These are phyloP conservation scores for Diversispora epigaea DNA, from an alignment of 192 early-diverging fungal genomes.

Conservation along the genomic window DNA sequence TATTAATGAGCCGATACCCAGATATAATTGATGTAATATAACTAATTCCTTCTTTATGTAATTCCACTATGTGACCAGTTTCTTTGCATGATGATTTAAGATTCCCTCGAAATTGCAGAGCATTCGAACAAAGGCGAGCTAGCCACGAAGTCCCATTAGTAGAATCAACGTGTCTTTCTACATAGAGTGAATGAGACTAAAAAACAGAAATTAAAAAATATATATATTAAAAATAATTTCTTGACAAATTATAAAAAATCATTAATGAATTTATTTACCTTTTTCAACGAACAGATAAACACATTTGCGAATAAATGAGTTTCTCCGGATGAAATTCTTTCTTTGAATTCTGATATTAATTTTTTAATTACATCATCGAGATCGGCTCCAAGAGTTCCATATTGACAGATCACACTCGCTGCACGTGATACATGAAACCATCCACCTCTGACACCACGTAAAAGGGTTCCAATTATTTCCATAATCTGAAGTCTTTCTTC, in stretches of 20 bases:
- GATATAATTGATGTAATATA: slow-evolving; percentile 37
- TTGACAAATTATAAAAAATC: neutral
- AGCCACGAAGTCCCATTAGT: slow-evolving; percentile 42
- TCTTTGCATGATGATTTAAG: slow-evolving; percentile 37
- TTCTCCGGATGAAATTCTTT: slow-evolving; percentile 33
- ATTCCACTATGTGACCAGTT: slow-evolving; percentile 31
- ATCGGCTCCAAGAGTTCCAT: slow-evolving; percentile 40
- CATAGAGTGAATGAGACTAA: slow-evolving; percentile 38
- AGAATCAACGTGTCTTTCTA: slow-evolving; percentile 31
- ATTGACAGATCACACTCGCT: slow-evolving; percentile 37
- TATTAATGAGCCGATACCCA: slow-evolving; percentile 3
- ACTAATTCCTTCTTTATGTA: slow-evolving; percentile 46
- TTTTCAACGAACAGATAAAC: slow-evolving; percentile 44
- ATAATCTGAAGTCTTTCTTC: slow-evolving; percentile 39
- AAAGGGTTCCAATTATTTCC: slow-evolving; percentile 41
- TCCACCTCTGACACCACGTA: slow-evolving; percentile 44
- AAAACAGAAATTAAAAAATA: neutral
- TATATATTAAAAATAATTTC: neutral
- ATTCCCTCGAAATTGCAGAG: slow-evolving; percentile 35
- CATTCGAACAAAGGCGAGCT: slow-evolving; percentile 34
- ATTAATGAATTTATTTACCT: slow-evolving; percentile 40
- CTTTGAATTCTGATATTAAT: slow-evolving; percentile 43
- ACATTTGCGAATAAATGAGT: slow-evolving; percentile 37
- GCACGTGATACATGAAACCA: slow-evolving; percentile 44
- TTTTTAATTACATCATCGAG: slow-evolving; percentile 49